phyloP scores from a whole-genome alignment of 2,329 filamentous ascomycete genomes.

The Colletotrichum tabaci region DNA sequence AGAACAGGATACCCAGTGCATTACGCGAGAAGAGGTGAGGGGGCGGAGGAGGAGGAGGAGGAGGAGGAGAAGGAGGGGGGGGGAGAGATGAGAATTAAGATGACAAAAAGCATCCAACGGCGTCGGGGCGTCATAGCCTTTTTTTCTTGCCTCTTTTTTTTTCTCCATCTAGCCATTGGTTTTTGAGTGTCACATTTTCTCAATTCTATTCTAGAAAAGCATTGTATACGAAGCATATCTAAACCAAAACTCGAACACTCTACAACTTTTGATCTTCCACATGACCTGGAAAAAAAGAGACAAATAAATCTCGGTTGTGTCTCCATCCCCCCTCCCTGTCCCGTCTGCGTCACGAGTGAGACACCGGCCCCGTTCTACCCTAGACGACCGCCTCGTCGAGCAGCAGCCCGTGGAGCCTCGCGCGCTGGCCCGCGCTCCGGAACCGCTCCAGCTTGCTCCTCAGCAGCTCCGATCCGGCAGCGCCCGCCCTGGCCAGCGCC shows the following conservation, averaged over 20 bases:
- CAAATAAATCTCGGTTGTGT: not conserved
- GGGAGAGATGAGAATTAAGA: not conserved
- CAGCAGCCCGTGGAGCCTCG: conserved; percentile 41
- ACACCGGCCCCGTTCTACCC: not conserved
- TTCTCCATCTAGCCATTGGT: not conserved
- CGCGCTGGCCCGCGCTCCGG: conserved; percentile 23
- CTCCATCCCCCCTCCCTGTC: not conserved
- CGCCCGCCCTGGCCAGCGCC: conserved; percentile 48
- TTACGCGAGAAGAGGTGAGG: not conserved
- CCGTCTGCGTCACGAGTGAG: not conserved
- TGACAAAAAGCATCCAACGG: conserved; percentile 25
- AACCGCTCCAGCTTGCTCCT: conserved; percentile 28
- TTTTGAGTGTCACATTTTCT: not conserved
- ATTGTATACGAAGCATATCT: conserved; percentile 26
- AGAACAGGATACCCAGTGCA: conserved; percentile 25
- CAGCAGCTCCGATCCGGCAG: not conserved
- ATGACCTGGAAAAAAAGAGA: not conserved
- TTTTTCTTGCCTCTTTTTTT: conserved; percentile 2
- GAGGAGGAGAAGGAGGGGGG: not conserved
- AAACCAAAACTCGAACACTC: not conserved
- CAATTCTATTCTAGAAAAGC: not conserved
- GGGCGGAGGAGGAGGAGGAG: too few species aligned
- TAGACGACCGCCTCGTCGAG: conserved; percentile 35
- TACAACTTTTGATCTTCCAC: not conserved
- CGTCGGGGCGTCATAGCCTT: conserved; percentile 34